Evolutionary conservation across 2,329 filamentous ascomycete genomes (phyloP).

Genomic region (Aspergillus unguis): DNA sequence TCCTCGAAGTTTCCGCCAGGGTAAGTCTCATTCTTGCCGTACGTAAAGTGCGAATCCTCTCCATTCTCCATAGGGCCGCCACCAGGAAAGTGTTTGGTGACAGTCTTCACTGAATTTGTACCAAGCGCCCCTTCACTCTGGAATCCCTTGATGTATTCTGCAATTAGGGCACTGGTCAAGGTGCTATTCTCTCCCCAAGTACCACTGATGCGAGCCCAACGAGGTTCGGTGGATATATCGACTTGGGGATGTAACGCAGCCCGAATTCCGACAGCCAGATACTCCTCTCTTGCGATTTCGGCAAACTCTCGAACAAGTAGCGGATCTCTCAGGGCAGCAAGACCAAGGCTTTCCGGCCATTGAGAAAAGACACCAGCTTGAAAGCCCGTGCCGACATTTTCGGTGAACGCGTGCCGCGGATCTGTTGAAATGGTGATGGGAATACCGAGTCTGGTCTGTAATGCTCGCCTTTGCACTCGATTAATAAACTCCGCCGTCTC

Average conservation of each 20-base stretch:
- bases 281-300: slow-evolving; percentile 50
- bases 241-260: slow-evolving; percentile 5
- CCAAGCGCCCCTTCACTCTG: background rate
- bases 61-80: background rate
- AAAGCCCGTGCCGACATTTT: slow-evolving; percentile 40
- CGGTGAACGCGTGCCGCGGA: background rate
- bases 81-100: slow-evolving; percentile 7
- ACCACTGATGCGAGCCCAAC: background rate
- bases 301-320: slow-evolving; percentile 47
- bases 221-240: background rate
- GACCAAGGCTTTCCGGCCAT: slow-evolving; percentile 52
- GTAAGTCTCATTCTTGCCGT: slow-evolving; percentile 1
- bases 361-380: slow-evolving; percentile 46
- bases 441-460: slow-evolving; percentile 1
- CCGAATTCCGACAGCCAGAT: slow-evolving; percentile 15
- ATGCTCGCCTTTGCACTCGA: background rate
- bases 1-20: background rate
- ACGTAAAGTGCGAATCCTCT: slow-evolving; percentile 3
- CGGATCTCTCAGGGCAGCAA: slow-evolving; percentile 49
- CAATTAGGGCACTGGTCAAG: background rate
- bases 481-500: background rate
- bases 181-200: slow-evolving; percentile 2
- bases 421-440: slow-evolving; percentile 1
- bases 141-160: slow-evolving; percentile 1
- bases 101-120: background rate